These are phyloP conservation scores for Ceratocystiopsis brevicomis DNA, from an alignment of 2,329 filamentous ascomycete species.

Conservation along the genomic window DNA sequence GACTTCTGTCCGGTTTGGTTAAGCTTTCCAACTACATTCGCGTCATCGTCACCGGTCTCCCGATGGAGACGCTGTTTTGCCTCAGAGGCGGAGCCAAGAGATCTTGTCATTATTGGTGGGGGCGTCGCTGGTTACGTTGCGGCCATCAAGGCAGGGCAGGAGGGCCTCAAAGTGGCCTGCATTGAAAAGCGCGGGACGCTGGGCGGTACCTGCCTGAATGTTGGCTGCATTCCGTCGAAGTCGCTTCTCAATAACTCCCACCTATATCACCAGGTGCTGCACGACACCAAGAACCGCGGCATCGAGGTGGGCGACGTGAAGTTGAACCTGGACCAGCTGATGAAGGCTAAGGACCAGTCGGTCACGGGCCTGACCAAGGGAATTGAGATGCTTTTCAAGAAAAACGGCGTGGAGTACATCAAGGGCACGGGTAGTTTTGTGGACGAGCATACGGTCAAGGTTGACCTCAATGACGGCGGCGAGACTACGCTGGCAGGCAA, in stretches of 20 bases:
- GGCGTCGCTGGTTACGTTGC: slow-evolving; percentile 97
- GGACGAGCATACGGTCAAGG: slow-evolving; percentile 79
- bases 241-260: slow-evolving; percentile 99
- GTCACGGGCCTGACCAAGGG: slow-evolving; percentile 84
- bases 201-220: slow-evolving; percentile 94
- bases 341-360: slow-evolving; percentile 95
- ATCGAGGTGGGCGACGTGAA: slow-evolving; percentile 96
- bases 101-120: slow-evolving; percentile 92
- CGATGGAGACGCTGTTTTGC: slow-evolving; percentile 41
- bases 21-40: slow-evolving; percentile 31
- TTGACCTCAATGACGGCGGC: slow-evolving; percentile 77
- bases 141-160: slow-evolving; percentile 96
- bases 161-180: slow-evolving; percentile 90
- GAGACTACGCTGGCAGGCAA: slow-evolving; percentile 75
- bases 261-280: slow-evolving; percentile 88
- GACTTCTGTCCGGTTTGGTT: neutral
- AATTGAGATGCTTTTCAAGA: slow-evolving; percentile 96
- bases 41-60: slow-evolving; percentile 22
- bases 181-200: slow-evolving; percentile 95
- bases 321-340: slow-evolving; percentile 85
- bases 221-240: slow-evolving; percentile 98
- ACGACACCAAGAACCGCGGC: slow-evolving; percentile 92
- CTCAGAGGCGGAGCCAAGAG: slow-evolving; percentile 59
- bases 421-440: slow-evolving; percentile 80
- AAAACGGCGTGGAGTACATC: slow-evolving; percentile 96